phyloP scores from a whole-genome alignment of 179 eudicot species.

The Corrigiola litoralis region DNA sequence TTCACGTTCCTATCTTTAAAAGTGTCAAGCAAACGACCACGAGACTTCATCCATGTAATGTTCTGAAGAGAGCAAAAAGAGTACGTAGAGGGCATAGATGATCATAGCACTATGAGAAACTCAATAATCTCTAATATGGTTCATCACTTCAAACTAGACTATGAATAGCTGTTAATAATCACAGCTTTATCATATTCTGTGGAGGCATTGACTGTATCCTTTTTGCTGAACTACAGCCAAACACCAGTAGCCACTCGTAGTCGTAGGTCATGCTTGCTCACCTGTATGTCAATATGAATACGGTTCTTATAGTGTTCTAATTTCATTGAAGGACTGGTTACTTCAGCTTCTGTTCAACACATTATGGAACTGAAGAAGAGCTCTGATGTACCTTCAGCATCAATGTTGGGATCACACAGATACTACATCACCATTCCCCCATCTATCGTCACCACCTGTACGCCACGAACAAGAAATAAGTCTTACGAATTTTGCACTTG shows the following conservation, averaged over 20 bases:
- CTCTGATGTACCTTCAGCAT: slow-evolving; percentile 1
- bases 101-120: no score
- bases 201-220: background rate
- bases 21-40: no score
- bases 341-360: background rate
- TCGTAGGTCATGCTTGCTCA: background rate
- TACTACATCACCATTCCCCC: slow-evolving; percentile 71
- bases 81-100: no score
- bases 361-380: background rate
- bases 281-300: background rate
- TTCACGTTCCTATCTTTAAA: no score
- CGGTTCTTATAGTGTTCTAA: background rate
- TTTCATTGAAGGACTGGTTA: background rate
- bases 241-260: background rate
- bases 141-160: slow-evolving; percentile 5
- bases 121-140: no score
- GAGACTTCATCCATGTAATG: no score
- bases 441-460: slow-evolving; percentile 59
- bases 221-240: background rate
- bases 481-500: background rate
- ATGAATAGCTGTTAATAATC: background rate
- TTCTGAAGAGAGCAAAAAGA: no score
- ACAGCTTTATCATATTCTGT: background rate
- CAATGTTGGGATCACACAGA: background rate
- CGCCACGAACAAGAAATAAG: background rate